These are phyloP conservation scores for barley (Hordeum vulgare) DNA, from an alignment of 176 grass and related monocot genomes.

Conservation along the genomic window MorexV3_pseudomolecules_assembly NC_058522.1:543583857-543584356, in stretches of 20 bases:
- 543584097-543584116: background rate
- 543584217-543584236: background rate
- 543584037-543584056: conserved; percentile 7
- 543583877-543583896: too few relatives aligned
- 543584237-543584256: background rate
- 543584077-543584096: background rate
- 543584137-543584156: background rate
- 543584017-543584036: conserved; percentile 1
- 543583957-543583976: background rate
- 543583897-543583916: too few relatives aligned
- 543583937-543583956: too few relatives aligned
- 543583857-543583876: too few relatives aligned
- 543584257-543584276: background rate
- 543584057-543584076: background rate
- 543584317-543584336: background rate
- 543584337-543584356: too few relatives aligned
- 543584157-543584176: background rate
- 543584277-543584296: background rate
- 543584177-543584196: background rate
- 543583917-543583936: too few relatives aligned
- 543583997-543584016: background rate
- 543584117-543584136: background rate
- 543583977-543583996: background rate
- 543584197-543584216: background rate
- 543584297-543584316: conserved; percentile 13